Percentiles rank a stretch among this genome's conserved stretches.
Evolutionary conservation across 441 rosid genomes (phyloP).

Genomic region (Pelargonium citronellum): DNA sequence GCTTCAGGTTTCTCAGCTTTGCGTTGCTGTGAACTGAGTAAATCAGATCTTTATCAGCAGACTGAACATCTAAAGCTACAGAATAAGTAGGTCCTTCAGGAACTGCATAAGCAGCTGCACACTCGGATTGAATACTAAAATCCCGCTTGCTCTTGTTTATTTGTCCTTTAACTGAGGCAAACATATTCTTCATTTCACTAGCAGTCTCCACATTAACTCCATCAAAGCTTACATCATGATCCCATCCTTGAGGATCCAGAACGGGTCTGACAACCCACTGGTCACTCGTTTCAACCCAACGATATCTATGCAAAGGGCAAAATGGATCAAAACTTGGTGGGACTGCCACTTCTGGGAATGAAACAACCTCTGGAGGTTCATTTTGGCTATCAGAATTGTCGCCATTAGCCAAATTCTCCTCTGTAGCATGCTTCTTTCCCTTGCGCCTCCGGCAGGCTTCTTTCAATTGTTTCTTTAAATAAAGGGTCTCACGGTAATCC

Average conservation of each 20-base stretch:
- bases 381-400: slow-evolving; percentile 28
- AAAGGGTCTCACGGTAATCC: slow-evolving; percentile 77
- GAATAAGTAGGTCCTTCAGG: slow-evolving; percentile 46
- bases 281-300: slow-evolving; percentile 49
- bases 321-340: slow-evolving; percentile 78
- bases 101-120: slow-evolving; percentile 50
- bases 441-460: slow-evolving; percentile 50
- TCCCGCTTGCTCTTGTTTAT: slow-evolving; percentile 71
- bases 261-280: slow-evolving; percentile 74
- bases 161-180: slow-evolving; percentile 65
- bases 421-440: slow-evolving; percentile 38
- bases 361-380: slow-evolving; percentile 46
- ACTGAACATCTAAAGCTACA: slow-evolving; percentile 65
- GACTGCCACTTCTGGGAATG: slow-evolving; percentile 66
- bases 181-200: slow-evolving; percentile 42
- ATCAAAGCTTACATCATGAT: slow-evolving; percentile 87
- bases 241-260: slow-evolving; percentile 92
- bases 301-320: slow-evolving; percentile 58
- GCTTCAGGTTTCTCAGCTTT: slow-evolving; percentile 53
- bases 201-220: slow-evolving; percentile 76
- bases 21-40: slow-evolving; percentile 52
- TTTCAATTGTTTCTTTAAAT: slow-evolving; percentile 71
- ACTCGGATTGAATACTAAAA: slow-evolving; percentile 71
- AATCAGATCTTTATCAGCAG: slow-evolving; percentile 67
- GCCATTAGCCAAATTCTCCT: slow-evolving; percentile 28